Evolutionary conservation across 495 filamentous ascomycete species (phyloP).

Genomic region (Talaromyces nanjingensis): DNA sequence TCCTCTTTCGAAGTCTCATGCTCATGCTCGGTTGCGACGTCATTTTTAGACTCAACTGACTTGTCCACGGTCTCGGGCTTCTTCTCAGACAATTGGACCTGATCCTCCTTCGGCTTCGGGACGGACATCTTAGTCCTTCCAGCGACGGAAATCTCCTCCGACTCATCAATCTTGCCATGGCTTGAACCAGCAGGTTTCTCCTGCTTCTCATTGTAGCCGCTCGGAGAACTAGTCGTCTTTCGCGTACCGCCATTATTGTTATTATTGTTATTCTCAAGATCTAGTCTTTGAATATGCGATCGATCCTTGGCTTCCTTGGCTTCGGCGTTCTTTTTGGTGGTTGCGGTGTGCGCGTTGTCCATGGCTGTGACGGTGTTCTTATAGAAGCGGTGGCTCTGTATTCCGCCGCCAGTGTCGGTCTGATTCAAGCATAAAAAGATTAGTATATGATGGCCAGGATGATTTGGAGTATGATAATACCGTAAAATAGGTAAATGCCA

Average conservation of each 20-base stretch:
- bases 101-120: conserved; percentile 30
- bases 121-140: conserved; percentile 59
- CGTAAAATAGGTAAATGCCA: conserved; percentile 58
- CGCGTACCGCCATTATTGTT: conserved; percentile 17
- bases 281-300: conserved; percentile 25
- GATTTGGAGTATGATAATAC: conserved; percentile 20
- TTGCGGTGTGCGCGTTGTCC: conserved; percentile 25
- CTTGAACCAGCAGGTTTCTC: conserved; percentile 43
- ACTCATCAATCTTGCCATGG: conserved; percentile 21
- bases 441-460: not conserved
- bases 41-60: not conserved
- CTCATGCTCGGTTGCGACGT: not conserved
- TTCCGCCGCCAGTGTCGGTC: conserved; percentile 32
- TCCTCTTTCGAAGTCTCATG: conserved; percentile 9
- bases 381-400: conserved; percentile 45
- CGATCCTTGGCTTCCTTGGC: conserved; percentile 30
- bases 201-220: conserved; percentile 33
- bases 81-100: conserved; percentile 12
- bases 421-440: conserved; percentile 9
- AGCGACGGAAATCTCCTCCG: conserved; percentile 50
- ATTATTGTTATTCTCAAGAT: conserved; percentile 11
- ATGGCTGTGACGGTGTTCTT: conserved; percentile 42
- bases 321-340: conserved; percentile 22
- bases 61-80: conserved; percentile 12
- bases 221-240: conserved; percentile 20